Percentiles rank a stretch among this genome's conserved stretches.
Evolutionary conservation across 2,329 filamentous ascomycete genomes (phyloP).

Genomic region (Elsinoe batatas): DNA sequence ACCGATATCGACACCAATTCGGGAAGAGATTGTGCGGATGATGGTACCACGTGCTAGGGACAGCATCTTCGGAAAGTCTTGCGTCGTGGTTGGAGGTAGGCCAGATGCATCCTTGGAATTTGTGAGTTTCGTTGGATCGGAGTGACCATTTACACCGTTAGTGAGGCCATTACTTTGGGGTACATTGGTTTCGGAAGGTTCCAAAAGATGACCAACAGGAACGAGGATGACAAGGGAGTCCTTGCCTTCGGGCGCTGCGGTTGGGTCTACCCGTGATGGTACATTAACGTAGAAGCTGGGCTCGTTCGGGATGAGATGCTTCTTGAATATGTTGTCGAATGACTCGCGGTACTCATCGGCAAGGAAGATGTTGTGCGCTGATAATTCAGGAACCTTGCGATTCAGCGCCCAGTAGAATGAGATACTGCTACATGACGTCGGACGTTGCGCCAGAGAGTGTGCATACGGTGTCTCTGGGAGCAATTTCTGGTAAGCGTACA

Average conservation of each 20-base stretch:
- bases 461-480: slow-evolving; percentile 42
- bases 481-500: slow-evolving; percentile 64
- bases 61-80: slow-evolving; percentile 55
- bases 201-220: slow-evolving; percentile 57
- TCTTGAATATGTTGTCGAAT: slow-evolving; percentile 68
- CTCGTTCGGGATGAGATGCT: slow-evolving; percentile 54
- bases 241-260: slow-evolving; percentile 54
- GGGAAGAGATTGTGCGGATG: slow-evolving; percentile 49
- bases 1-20: slow-evolving; percentile 48
- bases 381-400: slow-evolving; percentile 50
- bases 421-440: slow-evolving; percentile 60
- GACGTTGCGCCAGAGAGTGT: slow-evolving; percentile 38
- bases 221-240: slow-evolving; percentile 62
- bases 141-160: slow-evolving; percentile 15
- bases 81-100: slow-evolving; percentile 33
- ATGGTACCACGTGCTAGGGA: slow-evolving; percentile 49
- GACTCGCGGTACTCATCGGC: slow-evolving; percentile 61
- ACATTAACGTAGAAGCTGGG: slow-evolving; percentile 73
- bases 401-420: slow-evolving; percentile 68
- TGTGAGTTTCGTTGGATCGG: slow-evolving; percentile 16
- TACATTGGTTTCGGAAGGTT: slow-evolving; percentile 31
- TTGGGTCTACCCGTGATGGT: slow-evolving; percentile 57
- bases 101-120: slow-evolving; percentile 26
- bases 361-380: slow-evolving; percentile 68
- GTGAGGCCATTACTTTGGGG: slow-evolving; percentile 18